A percentile compares a stretch with the other conserved stretches of the same genome.
Conservation (phyloP, 1,284 basidiomycete genomes). For the Psilocybe mexicana region DNA sequence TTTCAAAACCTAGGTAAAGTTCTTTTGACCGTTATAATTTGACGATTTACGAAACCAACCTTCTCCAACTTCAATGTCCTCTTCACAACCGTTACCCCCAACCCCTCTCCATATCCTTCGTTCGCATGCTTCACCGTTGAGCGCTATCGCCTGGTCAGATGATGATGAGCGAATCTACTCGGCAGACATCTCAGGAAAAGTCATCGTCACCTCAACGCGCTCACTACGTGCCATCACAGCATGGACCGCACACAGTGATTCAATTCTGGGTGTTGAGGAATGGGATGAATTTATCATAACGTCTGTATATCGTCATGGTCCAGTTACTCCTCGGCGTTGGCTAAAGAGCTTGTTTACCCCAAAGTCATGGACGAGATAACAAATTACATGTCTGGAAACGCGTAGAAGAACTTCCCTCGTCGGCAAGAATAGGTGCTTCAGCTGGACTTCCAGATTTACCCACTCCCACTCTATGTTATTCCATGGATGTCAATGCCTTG, state of each 20-base stretch:
- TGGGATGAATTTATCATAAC: slow-evolving; percentile 68
- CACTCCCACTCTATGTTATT: slow-evolving; percentile 56
- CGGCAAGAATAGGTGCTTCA: slow-evolving; percentile 52
- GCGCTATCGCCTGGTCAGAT: slow-evolving; percentile 56
- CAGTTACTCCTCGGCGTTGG: slow-evolving; percentile 1
- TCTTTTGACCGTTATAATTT: no score
- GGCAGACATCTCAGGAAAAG: slow-evolving; percentile 73
- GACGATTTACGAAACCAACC: neutral
- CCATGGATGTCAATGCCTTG: slow-evolving; percentile 84
- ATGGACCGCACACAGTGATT: slow-evolving; percentile 81
- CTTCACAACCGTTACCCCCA: slow-evolving; percentile 32
- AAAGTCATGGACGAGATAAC: slow-evolving; percentile 85
- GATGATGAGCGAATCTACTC: slow-evolving; percentile 81
- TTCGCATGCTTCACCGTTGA: slow-evolving; percentile 63
- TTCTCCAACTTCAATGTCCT: neutral
- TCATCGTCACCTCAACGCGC: slow-evolving; percentile 72
- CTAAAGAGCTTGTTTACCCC: neutral
- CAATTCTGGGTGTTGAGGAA: slow-evolving; percentile 77
- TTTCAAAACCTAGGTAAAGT: no score
- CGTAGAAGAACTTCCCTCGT: slow-evolving; percentile 42
- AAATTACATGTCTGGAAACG: slow-evolving; percentile 73
- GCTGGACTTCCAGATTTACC: slow-evolving; percentile 51
- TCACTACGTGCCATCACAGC: slow-evolving; percentile 67
- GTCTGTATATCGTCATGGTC: slow-evolving; percentile 38
- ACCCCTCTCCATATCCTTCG: slow-evolving; percentile 77